Percentiles rank a stretch among this genome's conserved stretches.
These are phyloP conservation scores for Boletellus sp. DNA, from an alignment of 768 basidiomycete species.

Conservation along the genomic window DNA sequence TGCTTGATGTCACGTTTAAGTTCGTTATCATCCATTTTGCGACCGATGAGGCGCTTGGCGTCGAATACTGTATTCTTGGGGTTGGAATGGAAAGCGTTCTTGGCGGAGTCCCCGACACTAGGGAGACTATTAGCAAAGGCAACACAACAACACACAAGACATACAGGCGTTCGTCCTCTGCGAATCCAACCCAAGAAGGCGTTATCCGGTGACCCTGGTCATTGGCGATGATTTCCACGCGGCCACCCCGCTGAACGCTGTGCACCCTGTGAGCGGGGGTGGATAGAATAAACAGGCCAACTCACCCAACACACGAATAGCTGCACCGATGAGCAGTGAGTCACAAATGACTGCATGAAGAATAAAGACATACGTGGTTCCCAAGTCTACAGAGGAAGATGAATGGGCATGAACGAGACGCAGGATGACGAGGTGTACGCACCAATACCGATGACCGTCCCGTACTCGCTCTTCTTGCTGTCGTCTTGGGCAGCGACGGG, in stretches of 20 bases:
- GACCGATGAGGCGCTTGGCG: constrained; percentile 93
- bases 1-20: constrained; percentile 83
- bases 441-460: constrained; percentile 93
- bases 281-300: constrained; percentile 2
- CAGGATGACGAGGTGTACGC: constrained; percentile 23
- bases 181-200: constrained; percentile 82
- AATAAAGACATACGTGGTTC: constrained; percentile 66
- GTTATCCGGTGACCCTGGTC: constrained; percentile 89
- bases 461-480: constrained; percentile 63
- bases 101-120: constrained; percentile 89
- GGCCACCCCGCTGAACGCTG: constrained; percentile 81
- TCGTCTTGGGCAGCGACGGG: constrained; percentile 59
- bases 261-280: background rate
- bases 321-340: constrained; percentile 37
- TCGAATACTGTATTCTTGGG: constrained; percentile 94
- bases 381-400: constrained; percentile 58
- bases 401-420: background rate
- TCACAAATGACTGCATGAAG: background rate
- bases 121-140: accelerated
- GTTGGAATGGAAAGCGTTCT: constrained; percentile 92
- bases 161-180: constrained; percentile 71
- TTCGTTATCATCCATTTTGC: constrained; percentile 76
- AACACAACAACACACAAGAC: background rate
- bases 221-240: constrained; percentile 87
- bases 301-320: constrained; percentile 95